Percentiles rank a stretch among this genome's conserved stretches.
Evolutionary conservation across 805 yeast species (phyloP).

Genomic region (Saturnispora serradocipensis): DNA sequence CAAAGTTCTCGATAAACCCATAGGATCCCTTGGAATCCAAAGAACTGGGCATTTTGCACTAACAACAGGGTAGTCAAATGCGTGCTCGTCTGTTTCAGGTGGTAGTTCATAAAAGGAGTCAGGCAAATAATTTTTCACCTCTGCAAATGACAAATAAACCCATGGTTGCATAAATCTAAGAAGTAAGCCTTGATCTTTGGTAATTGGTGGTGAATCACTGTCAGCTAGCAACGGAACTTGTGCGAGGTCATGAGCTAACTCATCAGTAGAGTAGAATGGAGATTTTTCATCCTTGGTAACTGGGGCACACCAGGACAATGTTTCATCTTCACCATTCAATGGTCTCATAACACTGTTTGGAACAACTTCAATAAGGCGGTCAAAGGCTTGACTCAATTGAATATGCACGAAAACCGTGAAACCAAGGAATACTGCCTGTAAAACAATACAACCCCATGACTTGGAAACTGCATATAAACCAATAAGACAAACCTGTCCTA

Average conservation of each 20-base stretch:
- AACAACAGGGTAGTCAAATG: conserved; percentile 72
- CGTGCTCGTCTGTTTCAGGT: conserved; percentile 43
- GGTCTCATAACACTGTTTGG: conserved; percentile 74
- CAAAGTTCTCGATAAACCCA: conserved; percentile 64
- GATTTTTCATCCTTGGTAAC: not conserved
- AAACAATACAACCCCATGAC: conserved; percentile 89
- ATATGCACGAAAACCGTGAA: conserved; percentile 63
- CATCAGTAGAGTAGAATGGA: conserved; percentile 8
- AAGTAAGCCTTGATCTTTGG: conserved; percentile 14
- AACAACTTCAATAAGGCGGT: conserved; percentile 43
- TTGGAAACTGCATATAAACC: conserved; percentile 86
- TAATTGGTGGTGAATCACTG: conserved; percentile 33
- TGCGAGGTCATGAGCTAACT: conserved; percentile 1
- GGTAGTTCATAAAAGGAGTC: conserved; percentile 46
- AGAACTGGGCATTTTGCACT: conserved; percentile 60
- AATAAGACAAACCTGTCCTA: conserved; percentile 78
- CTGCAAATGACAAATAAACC: conserved; percentile 39
- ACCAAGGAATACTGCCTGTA: conserved; percentile 58
- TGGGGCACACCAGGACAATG: conserved; percentile 42
- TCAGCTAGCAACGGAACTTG: conserved; percentile 62
- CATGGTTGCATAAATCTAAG: conserved; percentile 48
- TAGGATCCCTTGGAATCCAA: conserved; percentile 89
- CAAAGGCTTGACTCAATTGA: conserved; percentile 58
- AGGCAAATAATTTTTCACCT: conserved; percentile 45
- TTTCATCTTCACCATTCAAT: conserved; percentile 56